Base-by-base conservation (phyloP, 129 eudicot genomes). In the Pittosporum tobira region DNA sequence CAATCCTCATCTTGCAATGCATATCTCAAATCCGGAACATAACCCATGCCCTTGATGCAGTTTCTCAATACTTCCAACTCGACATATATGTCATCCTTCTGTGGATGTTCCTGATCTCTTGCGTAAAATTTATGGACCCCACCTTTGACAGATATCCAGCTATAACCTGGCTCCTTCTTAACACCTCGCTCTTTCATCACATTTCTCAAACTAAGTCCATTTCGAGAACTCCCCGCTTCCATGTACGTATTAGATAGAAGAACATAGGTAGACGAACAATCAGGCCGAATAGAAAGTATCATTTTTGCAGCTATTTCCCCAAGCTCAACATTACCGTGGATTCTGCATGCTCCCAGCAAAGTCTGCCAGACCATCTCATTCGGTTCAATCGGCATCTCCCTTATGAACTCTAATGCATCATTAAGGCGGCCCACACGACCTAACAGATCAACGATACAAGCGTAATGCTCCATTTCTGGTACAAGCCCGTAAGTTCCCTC, bases 401-500 rank as follows among this genome's bases (percentile, higher is more conserved):
- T 48, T 28, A 68, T 68, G 30, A 74, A 63, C 34, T 74, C 51
- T 28, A 53, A 62, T 68, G 75, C 74, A 38, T 68, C 73, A 23
- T 56, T 57, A 44, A 66, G 25, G 8, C 64, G 64, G 5, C 71
- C 71, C 29, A 66, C 71, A 21, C 73, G 73, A 42, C 73, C 73
- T 49, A 68, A 60, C 23, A 68, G 44, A 53, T 60, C 73, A 38
- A 68, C 67, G 58, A 66, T 61, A 66, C 68, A 76, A 40, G 77
- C 77, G 46, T 76, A 76, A 59, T 76, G 81, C 43, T 76, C 77
- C 81, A 71, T 71, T 34, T 66, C 64, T 61, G 82, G 81, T 24
- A 71, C 61, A 36, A 77, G 29, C 57, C 37, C 47, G 11, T 77
- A 67, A n/a, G 48, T 31, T 67, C 58, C 59, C 38, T 67, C 65